Evolutionary conservation across 2,329 filamentous ascomycete species (phyloP), one percentile per base, ranked within the genome.

Genomic region (Paradendryphiella salina): DNA sequence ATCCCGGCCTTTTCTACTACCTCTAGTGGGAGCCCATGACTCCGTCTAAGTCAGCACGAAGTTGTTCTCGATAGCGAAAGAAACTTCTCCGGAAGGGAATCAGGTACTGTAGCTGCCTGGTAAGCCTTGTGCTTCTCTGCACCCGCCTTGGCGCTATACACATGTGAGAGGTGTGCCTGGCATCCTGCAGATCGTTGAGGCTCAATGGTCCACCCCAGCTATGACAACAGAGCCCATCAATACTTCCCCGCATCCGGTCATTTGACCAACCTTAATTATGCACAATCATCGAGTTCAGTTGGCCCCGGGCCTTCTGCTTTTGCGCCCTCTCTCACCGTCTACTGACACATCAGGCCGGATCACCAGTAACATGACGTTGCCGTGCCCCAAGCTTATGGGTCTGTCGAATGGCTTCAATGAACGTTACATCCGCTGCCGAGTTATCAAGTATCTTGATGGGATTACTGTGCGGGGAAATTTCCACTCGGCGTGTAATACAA

Each of bases 391-490:
- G 39, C 36, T 39, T 40, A 47, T 50, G 33, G 44, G 32, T 40
- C 46, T 49, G 18, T 44, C 32, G 50, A 17, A 63, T 57, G 57
- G 50, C 61, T 61, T 65, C 57, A 57, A 36, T 33, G 49, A 47
- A 52, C 29, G 59, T 63, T 61, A 61, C 63, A 69, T 69, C 58
- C 50, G 52, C 54, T 43, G 40, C 48, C 38, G 46, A 54, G 42
- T 47, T 41, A 31, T 51, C 11, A 43, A 50, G 46, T 48, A 55
- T 6, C 4, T 29, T 59, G 58, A 58, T 59, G 55, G 46, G 57
- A 61, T 64, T 60, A 60, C 57, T 59, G 54, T 43, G 69, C 66
- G 69, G 68, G 68, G 69, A 67, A 14, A 66, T 36, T 53, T 54
- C 37, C 54, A 64, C 50, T 53, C 56, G 47, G 50, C 61, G 53